These are phyloP conservation scores for Tolypocladium album DNA, from an alignment of 2,329 filamentous ascomycete species.

Conservation along the genomic window DNA sequence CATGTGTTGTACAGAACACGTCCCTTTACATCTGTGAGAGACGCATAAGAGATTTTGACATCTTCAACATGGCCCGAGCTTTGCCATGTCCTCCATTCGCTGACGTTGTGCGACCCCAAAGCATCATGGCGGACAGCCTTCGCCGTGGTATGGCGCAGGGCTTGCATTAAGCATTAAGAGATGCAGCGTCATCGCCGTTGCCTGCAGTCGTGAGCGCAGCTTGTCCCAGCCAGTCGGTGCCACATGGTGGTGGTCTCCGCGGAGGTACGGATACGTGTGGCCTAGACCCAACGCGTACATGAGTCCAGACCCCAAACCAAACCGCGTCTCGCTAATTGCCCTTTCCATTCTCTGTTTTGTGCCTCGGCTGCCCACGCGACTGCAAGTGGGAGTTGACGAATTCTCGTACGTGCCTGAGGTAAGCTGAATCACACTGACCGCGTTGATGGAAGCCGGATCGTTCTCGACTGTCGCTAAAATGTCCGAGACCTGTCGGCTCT, in stretches of 20 bases:
- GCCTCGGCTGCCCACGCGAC: neutral
- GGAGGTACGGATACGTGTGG: no score
- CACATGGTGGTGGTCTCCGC: neutral
- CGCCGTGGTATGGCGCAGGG: neutral
- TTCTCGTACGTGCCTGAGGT: neutral
- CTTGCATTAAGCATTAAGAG: neutral
- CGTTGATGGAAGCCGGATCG: neutral
- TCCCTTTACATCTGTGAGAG: neutral
- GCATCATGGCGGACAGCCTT: neutral
- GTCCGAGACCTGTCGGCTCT: neutral
- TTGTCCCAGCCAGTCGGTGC: neutral
- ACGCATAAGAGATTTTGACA: neutral
- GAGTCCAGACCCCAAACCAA: neutral
- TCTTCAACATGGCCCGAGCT: neutral
- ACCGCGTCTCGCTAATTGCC: neutral
- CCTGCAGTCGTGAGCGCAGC: neutral
- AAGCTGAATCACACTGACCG: neutral
- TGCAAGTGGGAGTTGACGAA: neutral
- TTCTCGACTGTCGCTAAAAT: neutral
- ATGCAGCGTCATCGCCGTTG: neutral
- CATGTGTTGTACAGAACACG: neutral
- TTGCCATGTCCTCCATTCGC: neutral
- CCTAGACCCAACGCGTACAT: no score
- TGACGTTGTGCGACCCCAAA: neutral
- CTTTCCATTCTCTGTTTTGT: neutral